These are phyloP conservation scores for Acarospora socialis DNA, from an alignment of 2,329 filamentous ascomycete genomes.

Conservation along the genomic window DNA sequence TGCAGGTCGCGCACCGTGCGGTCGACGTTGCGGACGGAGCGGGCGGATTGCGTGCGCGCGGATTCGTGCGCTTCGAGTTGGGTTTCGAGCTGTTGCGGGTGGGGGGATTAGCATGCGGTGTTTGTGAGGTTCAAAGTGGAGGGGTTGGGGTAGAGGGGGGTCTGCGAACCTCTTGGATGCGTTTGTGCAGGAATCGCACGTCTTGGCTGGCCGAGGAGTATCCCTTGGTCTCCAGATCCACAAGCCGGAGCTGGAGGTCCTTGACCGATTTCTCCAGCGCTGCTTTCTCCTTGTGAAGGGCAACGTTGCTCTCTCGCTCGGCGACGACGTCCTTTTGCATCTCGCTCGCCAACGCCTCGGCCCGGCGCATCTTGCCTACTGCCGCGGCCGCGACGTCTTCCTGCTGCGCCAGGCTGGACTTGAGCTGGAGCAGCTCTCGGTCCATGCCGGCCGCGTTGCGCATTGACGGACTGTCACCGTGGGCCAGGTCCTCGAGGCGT, in stretches of 20 bases:
- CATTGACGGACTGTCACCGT: conserved; percentile 72
- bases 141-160: too few species aligned
- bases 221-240: conserved; percentile 93
- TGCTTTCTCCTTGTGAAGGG: conserved; percentile 81
- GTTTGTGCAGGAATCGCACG: conserved; percentile 84
- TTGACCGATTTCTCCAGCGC: conserved; percentile 78
- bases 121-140: conserved; percentile 12
- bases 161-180: conserved; percentile 75
- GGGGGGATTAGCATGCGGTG: conserved; percentile 17
- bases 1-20: conserved; percentile 88
- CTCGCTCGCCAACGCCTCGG: conserved; percentile 74
- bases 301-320: conserved; percentile 68
- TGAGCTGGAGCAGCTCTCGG: conserved; percentile 77
- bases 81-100: conserved; percentile 55
- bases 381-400: conserved; percentile 85
- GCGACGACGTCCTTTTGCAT: conserved; percentile 83
- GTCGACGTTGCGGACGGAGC: conserved; percentile 82
- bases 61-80: conserved; percentile 73
- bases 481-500: conserved; percentile 74
- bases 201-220: conserved; percentile 91
- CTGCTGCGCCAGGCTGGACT: conserved; percentile 76
- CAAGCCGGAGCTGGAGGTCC: conserved; percentile 75
- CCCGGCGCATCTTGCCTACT: conserved; percentile 91
- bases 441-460: conserved; percentile 82
- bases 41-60: conserved; percentile 64